phyloP scores from a whole-genome alignment of 2,329 filamentous ascomycete genomes.

The Penicillium sp. region DNA sequence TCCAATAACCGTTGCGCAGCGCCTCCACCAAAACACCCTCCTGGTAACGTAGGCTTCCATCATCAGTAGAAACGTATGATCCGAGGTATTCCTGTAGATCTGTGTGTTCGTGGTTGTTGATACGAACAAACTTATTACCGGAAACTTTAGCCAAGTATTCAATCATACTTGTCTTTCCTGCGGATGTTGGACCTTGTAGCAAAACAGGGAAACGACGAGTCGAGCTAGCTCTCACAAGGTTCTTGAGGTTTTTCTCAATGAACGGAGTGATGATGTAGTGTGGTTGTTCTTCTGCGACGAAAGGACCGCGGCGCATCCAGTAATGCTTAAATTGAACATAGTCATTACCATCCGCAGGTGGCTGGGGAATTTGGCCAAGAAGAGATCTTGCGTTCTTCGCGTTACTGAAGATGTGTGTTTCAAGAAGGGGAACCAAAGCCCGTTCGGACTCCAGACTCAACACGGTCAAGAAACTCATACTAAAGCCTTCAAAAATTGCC shows the following conservation, averaged over 20 bases:
- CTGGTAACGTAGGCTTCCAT: constrained; percentile 85
- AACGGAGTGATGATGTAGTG: constrained; percentile 98
- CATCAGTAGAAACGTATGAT: constrained; percentile 82
- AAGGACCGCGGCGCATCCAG: constrained; percentile 78
- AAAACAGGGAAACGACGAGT: constrained; percentile 90
- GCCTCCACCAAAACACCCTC: constrained; percentile 93
- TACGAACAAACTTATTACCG: constrained; percentile 94
- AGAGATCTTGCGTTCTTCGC: constrained; percentile 70
- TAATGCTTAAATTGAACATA: constrained; percentile 89
- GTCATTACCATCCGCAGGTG: constrained; percentile 71
- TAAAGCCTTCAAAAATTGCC: constrained; percentile 90
- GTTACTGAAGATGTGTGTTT: constrained; percentile 73
- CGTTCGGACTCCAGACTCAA: constrained; percentile 79
- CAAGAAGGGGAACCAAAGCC: constrained; percentile 74
- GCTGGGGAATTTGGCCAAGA: constrained; percentile 73
- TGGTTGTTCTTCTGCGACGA: constrained; percentile 66
- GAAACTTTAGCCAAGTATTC: constrained; percentile 96
- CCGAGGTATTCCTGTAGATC: constrained; percentile 97
- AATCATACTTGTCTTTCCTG: constrained; percentile 99
- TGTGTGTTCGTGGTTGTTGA: constrained; percentile 99
- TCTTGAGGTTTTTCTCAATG: constrained; percentile 90
- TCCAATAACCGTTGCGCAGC: constrained; percentile 91
- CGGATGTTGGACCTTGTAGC: constrained; percentile 94
- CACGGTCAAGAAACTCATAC: constrained; percentile 95
- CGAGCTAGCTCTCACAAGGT: constrained; percentile 88